Base-by-base conservation (phyloP, 2,329 filamentous ascomycete species). In the Hortaea werneckii region DNA sequence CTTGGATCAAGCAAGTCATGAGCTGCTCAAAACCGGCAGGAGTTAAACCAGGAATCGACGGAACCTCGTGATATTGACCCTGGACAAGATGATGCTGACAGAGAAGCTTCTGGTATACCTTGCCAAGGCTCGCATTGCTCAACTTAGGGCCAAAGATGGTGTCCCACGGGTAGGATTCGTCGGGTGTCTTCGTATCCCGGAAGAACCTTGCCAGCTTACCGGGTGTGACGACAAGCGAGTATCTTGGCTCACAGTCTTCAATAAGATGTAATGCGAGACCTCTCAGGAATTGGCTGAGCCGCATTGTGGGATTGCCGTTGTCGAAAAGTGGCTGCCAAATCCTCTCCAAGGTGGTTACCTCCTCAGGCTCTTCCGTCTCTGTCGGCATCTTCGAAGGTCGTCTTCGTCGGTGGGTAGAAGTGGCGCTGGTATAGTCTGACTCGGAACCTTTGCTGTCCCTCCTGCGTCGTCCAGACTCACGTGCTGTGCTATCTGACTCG, bases 311-410 rank as follows among this genome's bases (percentile, higher is more conserved):
- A 46, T 76, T 73, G 0, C 82, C 83, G 28, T 72, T 68, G 40
- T 84, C 79, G 59, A 94, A 94, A 2, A 94, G 64, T 7, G 72
- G 72, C 5, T 85, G 83, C 87, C 87, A 94, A 59, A 82, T 81
- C 59, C 76, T 78, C 60, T 89, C 85, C 28, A 84, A 64, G 1
- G 77, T 76, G 1, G 76, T 80, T 50, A 74, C 61, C 48, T 79
- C 77, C 29, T 26, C 7, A n/a, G 29, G n/a, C 10, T 37, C 40
- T 13, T 65, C 64, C 9, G 43, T 38, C 29, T 51, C 50, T 8
- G 46, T 43, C 12, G 44, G 43, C n/a, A 47, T 30, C 20, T 43
- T 42, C 10, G 48, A 11, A 30, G 42, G 44, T 29, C 50, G 42
- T 9, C 38, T 29, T 12, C 54, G 44, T 35, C 32, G 43, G 8